Evolutionary conservation across 768 basidiomycete genomes (phyloP).

Genomic region (Candolleomyces eurysporus): DNA sequence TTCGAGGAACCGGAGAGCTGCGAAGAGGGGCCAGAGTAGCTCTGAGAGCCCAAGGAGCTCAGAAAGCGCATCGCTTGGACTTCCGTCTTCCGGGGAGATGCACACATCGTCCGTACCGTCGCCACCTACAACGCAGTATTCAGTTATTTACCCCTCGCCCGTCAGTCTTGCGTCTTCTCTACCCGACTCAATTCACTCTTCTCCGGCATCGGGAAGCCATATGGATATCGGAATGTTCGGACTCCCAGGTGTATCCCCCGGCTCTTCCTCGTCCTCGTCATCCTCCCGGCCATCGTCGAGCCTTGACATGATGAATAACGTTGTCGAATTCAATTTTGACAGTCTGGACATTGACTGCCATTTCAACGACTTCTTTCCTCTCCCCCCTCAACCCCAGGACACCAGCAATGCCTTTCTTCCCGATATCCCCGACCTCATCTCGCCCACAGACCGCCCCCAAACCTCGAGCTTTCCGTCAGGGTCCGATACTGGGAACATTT

Average conservation of each 20-base stretch:
- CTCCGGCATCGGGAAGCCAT: conserved; percentile 12
- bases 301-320: conserved; percentile 31
- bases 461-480: conserved; percentile 29
- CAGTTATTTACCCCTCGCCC: conserved; percentile 12
- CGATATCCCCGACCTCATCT: conserved; percentile 29
- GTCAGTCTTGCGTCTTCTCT: conserved; percentile 14
- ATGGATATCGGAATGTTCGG: conserved; percentile 15
- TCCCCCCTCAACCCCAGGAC: conserved; percentile 1
- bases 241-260: conserved; percentile 20
- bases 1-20: conserved; percentile 35
- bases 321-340: conserved; percentile 16
- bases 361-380: conserved; percentile 30
- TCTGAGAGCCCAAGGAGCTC: conserved; percentile 2
- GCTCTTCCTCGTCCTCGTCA: conserved; percentile 35
- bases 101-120: conserved; percentile 4
- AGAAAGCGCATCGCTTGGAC: background rate
- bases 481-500: conserved; percentile 35
- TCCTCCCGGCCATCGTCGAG: conserved; percentile 38
- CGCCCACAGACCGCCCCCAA: conserved; percentile 19
- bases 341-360: conserved; percentile 33
- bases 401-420: conserved; percentile 9
- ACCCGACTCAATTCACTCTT: conserved; percentile 17
- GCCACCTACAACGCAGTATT: conserved; percentile 13
- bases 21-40: conserved; percentile 23
- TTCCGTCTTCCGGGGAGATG: background rate